These are phyloP conservation scores for Symbiodinium pilosum DNA, from an alignment of 73 alveolate genomes.

Conservation along the genomic window DNA sequence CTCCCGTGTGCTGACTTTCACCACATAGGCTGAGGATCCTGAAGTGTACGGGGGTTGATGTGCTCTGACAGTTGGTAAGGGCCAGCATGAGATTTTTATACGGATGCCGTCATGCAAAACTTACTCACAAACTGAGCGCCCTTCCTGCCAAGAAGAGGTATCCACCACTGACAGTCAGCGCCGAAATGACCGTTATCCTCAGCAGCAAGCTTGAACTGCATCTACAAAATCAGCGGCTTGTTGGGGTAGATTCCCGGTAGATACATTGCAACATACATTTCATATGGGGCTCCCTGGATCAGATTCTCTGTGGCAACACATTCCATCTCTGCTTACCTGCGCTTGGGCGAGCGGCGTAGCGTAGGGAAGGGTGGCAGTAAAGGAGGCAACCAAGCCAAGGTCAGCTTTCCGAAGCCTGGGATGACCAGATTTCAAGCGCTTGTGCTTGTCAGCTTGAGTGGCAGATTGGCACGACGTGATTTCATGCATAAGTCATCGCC, in stretches of 20 bases:
- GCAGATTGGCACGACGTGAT: too few relatives aligned
- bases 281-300: too few relatives aligned
- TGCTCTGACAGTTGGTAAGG: too few relatives aligned
- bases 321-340: not conserved
- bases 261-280: too few relatives aligned
- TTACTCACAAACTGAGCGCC: not conserved
- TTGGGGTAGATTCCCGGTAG: too few relatives aligned
- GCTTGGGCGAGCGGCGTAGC: not conserved
- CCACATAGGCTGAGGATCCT: slow-evolving; percentile 1
- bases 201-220: not conserved
- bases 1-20: not conserved
- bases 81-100: too few relatives aligned
- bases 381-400: not conserved
- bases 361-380: not conserved
- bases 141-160: not conserved
- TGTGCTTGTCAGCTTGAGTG: too few relatives aligned
- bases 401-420: not conserved
- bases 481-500: too few relatives aligned
- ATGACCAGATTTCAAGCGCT: not conserved
- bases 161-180: not conserved
- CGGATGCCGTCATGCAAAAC: too few relatives aligned
- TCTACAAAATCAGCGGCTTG: not conserved
- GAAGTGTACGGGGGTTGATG: too few relatives aligned
- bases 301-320: not conserved
- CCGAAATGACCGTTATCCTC: not conserved